Percentiles rank a stretch among this genome's conserved stretches.
Conservation (phyloP, 2,329 filamentous ascomycete genomes). For the Cytospora piceicola region DNA sequence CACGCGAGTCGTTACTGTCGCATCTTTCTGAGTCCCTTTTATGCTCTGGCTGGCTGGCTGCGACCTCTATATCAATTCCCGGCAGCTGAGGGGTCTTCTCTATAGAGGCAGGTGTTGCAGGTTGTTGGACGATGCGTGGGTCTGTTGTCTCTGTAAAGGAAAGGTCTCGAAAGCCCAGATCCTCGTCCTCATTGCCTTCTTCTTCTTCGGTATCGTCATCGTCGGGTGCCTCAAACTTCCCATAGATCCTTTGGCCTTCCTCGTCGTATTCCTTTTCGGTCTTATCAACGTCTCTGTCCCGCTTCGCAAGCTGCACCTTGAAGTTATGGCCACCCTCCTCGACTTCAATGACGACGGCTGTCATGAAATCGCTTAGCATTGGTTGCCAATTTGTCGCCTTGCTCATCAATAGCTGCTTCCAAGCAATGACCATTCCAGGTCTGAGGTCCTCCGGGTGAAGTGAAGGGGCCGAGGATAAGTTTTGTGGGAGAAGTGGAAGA, state of each 20-base stretch:
- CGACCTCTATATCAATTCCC: constrained; percentile 18
- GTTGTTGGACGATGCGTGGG: constrained; percentile 63
- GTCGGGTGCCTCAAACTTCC: constrained; percentile 75
- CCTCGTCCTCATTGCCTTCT: constrained; percentile 55
- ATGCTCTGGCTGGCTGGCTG: constrained; percentile 23
- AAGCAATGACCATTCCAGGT: constrained; percentile 68
- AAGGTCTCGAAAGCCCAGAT: constrained; percentile 65
- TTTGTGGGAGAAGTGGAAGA: constrained; percentile 63
- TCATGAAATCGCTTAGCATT: constrained; percentile 60
- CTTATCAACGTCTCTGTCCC: constrained; percentile 63
- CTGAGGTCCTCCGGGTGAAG: constrained; percentile 54
- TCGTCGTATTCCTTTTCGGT: constrained; percentile 66
- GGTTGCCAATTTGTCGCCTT: constrained; percentile 69
- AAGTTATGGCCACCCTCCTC: constrained; percentile 56
- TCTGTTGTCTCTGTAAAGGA: constrained; percentile 68
- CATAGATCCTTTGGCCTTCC: constrained; percentile 72
- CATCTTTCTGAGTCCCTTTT: not conserved
- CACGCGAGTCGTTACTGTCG: not conserved
- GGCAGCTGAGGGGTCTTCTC: not conserved
- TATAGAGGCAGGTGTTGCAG: constrained; percentile 30
- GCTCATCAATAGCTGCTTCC: constrained; percentile 67
- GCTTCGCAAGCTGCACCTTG: constrained; percentile 67
- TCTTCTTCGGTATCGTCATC: constrained; percentile 64
- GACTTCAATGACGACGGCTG: constrained; percentile 66
- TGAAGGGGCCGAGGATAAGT: constrained; percentile 56